phyloP scores from a whole-genome alignment of 2,329 filamentous ascomycete genomes.

The Samsoniella hepiali region DNA sequence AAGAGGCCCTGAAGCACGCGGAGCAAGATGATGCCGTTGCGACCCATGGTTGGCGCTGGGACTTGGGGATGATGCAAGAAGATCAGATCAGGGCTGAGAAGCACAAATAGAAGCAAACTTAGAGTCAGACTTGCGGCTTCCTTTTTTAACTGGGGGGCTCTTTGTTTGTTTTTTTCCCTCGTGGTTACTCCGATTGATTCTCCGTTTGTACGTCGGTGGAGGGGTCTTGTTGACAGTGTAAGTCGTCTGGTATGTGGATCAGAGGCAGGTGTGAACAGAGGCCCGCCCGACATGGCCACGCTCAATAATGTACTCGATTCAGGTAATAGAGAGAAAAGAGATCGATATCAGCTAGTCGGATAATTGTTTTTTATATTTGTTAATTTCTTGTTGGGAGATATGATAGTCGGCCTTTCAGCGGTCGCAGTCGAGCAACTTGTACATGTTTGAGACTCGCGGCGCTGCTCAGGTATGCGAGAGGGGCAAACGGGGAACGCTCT shows the following conservation, averaged over 20 bases:
- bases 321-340: neutral
- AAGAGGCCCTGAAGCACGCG: conserved; percentile 46
- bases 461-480: conserved; percentile 4
- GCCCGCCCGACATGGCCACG: no score
- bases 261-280: neutral
- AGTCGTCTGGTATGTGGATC: conserved; percentile 16
- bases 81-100: neutral
- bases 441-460: conserved; percentile 3
- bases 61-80: neutral
- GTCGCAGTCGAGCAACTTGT: neutral
- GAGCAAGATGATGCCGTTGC: conserved; percentile 2
- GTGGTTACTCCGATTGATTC: neutral
- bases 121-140: neutral
- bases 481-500: neutral
- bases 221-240: conserved; percentile 14
- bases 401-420: neutral
- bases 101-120: neutral
- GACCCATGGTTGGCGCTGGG: conserved; percentile 10
- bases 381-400: neutral
- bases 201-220: neutral
- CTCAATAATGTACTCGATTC: neutral
- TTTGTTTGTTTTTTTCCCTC: neutral
- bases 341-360: neutral
- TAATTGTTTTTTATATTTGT: no score
- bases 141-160: neutral